Conservation (phyloP, 1,139 yeast species). For the Schwanniomyces etchellsii region DNA sequence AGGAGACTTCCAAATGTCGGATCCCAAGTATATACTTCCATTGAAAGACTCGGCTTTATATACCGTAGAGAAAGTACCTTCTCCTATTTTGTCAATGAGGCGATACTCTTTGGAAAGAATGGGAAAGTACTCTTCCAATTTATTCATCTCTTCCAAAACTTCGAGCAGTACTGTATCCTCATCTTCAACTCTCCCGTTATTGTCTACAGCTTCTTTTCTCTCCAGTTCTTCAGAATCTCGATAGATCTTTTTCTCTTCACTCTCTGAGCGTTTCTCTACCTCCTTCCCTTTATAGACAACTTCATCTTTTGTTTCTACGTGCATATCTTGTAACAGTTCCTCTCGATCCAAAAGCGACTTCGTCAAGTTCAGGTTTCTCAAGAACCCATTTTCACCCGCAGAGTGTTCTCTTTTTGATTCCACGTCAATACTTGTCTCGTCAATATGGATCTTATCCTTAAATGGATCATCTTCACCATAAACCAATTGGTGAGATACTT, state of each 20-base stretch:
- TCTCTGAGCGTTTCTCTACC: not conserved
- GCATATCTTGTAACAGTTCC: no score
- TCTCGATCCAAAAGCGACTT: not conserved
- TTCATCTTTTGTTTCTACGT: no score
- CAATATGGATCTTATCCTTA: constrained; percentile 12
- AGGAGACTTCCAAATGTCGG: constrained; percentile 43
- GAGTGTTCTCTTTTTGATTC: not conserved
- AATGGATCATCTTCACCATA: constrained; percentile 24
- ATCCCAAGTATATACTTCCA: constrained; percentile 32
- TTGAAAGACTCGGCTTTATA: constrained; percentile 77
- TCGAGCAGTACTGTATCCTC: constrained; percentile 42
- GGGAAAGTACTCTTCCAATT: constrained; percentile 59
- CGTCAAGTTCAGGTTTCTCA: not conserved
- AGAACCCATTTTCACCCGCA: not conserved
- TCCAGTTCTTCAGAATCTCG: not conserved
- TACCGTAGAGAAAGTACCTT: constrained; percentile 89
- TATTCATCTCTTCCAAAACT: constrained; percentile 61
- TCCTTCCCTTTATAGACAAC: constrained; percentile 1
- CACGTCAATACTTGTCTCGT: not conserved
- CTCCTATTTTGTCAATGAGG: constrained; percentile 83
- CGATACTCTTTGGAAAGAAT: constrained; percentile 55
- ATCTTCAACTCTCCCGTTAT: constrained; percentile 2
- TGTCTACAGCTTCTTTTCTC: not conserved
- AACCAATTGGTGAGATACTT: constrained; percentile 9
- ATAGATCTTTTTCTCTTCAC: not conserved